Evolutionary conservation across 768 basidiomycete genomes (phyloP).

Genomic region (Trametes coccinea): DNA sequence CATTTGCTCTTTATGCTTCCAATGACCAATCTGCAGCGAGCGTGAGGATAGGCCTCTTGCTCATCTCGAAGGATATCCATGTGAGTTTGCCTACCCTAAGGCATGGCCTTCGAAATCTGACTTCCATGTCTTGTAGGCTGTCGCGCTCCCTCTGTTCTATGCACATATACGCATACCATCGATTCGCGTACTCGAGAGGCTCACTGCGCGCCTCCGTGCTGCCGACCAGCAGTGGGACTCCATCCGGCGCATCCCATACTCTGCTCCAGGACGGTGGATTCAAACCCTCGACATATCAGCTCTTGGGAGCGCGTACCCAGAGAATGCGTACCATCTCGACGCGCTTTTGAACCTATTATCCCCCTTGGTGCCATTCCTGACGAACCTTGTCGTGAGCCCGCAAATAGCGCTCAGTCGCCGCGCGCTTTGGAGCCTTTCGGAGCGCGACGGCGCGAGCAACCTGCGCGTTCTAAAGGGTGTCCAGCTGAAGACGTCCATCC

Average conservation of each 20-base stretch:
- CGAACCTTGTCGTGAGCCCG: conserved; percentile 52
- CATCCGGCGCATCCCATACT: conserved; percentile 82
- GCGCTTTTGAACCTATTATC: conserved; percentile 64
- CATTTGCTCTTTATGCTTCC: conserved; percentile 26
- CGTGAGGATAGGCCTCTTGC: conserved; percentile 32
- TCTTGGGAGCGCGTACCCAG: conserved; percentile 44
- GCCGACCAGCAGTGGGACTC: conserved; percentile 87
- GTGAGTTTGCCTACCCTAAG: conserved; percentile 3
- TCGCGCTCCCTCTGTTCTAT: conserved; percentile 69
- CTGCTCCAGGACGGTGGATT: conserved; percentile 87
- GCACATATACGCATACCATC: conserved; percentile 48
- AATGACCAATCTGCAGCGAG: conserved; percentile 3
- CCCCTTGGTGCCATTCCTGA: conserved; percentile 66
- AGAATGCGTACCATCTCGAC: conserved; percentile 58
- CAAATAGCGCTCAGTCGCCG: conserved; percentile 62
- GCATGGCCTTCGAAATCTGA: background rate
- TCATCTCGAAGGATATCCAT: conserved; percentile 22
- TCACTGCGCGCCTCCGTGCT: conserved; percentile 54
- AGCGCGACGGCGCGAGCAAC: conserved; percentile 50
- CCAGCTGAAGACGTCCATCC: conserved; percentile 37
- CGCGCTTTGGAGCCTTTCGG: conserved; percentile 51
- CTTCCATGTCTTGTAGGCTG: conserved; percentile 44
- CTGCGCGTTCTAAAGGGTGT: conserved; percentile 57
- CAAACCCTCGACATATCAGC: conserved; percentile 70
- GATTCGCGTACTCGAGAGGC: conserved; percentile 50